These are phyloP conservation scores for Falciphora oryzae DNA, from an alignment of 2,329 filamentous ascomycete species.

Conservation along the genomic window DNA sequence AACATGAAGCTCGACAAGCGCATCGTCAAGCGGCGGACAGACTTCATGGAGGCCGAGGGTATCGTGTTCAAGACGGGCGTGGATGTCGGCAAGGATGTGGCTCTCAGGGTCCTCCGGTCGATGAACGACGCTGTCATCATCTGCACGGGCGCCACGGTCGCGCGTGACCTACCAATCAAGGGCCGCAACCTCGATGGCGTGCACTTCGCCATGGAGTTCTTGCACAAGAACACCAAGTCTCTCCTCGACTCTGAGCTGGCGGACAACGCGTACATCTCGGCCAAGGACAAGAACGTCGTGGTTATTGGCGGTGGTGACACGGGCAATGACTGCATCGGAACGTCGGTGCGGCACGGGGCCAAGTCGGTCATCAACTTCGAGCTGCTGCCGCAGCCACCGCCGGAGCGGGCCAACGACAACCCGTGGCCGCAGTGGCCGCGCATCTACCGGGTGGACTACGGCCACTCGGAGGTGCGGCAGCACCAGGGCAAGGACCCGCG, in stretches of 20 bases:
- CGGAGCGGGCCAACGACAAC: constrained; percentile 87
- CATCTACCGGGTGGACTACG: constrained; percentile 97
- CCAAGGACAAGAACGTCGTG: constrained; percentile 91
- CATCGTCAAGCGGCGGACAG: constrained; percentile 88
- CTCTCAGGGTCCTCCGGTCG: constrained; percentile 65
- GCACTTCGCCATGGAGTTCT: constrained; percentile 95
- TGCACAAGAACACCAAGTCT: constrained; percentile 97
- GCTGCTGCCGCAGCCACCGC: constrained; percentile 84
- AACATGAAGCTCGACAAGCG: constrained; percentile 99
- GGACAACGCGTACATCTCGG: constrained; percentile 83
- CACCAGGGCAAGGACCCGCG: constrained; percentile 95
- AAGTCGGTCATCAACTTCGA: constrained; percentile 97
- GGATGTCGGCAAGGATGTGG: constrained; percentile 69
- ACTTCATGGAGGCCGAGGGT: constrained; percentile 90
- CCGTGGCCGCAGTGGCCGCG: constrained; percentile 98
- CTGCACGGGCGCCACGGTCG: constrained; percentile 87
- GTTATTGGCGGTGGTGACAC: constrained; percentile 98
- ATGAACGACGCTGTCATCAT: constrained; percentile 81
- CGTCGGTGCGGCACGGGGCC: constrained; percentile 88
- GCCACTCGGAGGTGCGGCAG: constrained; percentile 90
- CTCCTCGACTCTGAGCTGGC: constrained; percentile 84
- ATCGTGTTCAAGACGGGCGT: constrained; percentile 75
- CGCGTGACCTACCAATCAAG: constrained; percentile 86
- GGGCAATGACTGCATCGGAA: constrained; percentile 96
- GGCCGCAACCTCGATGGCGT: constrained; percentile 84